Evolutionary conservation across 176 grass and related monocot genomes (phyloP), one percentile per base, ranked within the genome.

Genomic region (Carex cristatella): DNA sequence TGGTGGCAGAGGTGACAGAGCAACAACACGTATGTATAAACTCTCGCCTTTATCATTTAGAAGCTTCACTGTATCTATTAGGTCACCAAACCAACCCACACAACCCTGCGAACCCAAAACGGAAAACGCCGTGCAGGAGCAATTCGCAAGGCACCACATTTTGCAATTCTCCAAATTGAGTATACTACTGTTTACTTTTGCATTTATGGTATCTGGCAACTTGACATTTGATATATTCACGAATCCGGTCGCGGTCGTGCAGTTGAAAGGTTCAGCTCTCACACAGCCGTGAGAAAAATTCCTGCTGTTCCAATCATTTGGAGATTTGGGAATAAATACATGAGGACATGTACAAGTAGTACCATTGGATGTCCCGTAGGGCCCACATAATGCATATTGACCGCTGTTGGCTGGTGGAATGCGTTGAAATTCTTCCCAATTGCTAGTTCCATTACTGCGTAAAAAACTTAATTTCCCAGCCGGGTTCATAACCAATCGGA

Each of bases 51-150:
- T 30, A 54, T 32, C 80, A 67, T 51, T 51, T 49, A 53, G 61
- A 31, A 67, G 80, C n/a, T 83, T 83, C 12, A 65, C 59, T 83
- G 60, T 83, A 65, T 83, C 80, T 44, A 15, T 68, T 16, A 83
- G 63, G 63, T 83, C 80, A 31, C 80, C 80, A 51, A 83, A 83
- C 80, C 80, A 83, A 54, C 12, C 80, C 61, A 83, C 38, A 68
- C 80, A 83, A 67, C 80, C 80, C 54, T 83, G 80, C 0, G 80
- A 83, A 83, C 80, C 80, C 7, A 68, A 51, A 67, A 83, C 5
- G 6, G 80, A n/a, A 16, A 48, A 42, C 4, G 61, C 80, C 3
- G 23, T 83, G 38, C 80, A 83, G 23, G 38, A 54, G 48, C 80
- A 83, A 83, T 66, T 54, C 1, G 7, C 13, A n/a, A n/a, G 16